Base-by-base conservation (phyloP, 2,329 filamentous ascomycete genomes). In the Amylocarpus encephaloides region DNA sequence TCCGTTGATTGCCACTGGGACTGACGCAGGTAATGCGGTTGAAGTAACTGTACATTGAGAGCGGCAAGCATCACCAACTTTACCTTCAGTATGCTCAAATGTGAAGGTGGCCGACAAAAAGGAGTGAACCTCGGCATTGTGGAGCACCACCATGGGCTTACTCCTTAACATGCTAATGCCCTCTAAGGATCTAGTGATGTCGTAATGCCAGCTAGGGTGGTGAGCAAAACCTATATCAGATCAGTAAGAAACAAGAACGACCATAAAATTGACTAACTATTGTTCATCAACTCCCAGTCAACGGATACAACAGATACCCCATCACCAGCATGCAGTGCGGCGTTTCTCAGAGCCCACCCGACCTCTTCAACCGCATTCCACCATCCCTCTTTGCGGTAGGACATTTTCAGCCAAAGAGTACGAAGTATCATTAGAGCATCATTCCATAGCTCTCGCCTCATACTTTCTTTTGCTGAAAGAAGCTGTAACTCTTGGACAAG, bases 281-380 rank as follows among this genome's bases (percentile, higher is more conserved):
- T 74, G 51, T 79, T 73, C 64, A 85, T 70, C 40, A 86, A 68
- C 61, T 85, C 82, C 78, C 83, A 84, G 60, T 84, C 80, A 45
- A 83, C 76, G 26, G 79, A 73, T 33, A 85, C 67, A 7, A 85
- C 71, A 29, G 83, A 68, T 46, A 78, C 75, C 7, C 73, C 74
- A 46, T 78, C 74, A 6, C 74, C 74, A 42, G 71, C 68, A 53
- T 75, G 68, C 2, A 68, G 70, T 4, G 81, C 81, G 10, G 78
- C 81, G 51, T 73, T 71, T 54, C 82, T 72, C 50, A 85, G 65
- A n/a, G 73, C 69, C 79, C 81, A 84, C 43, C 76, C 73, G 34
- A 85, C 66, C 34, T 83, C 78, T 61, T 85, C 80, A 5, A 74
- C 71, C 29, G 82, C 72, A 52, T 76, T 70, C 52, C 75, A 69